Conservation (phyloP, 768 basidiomycete genomes). For the Boletus rubroflammeus region DNA sequence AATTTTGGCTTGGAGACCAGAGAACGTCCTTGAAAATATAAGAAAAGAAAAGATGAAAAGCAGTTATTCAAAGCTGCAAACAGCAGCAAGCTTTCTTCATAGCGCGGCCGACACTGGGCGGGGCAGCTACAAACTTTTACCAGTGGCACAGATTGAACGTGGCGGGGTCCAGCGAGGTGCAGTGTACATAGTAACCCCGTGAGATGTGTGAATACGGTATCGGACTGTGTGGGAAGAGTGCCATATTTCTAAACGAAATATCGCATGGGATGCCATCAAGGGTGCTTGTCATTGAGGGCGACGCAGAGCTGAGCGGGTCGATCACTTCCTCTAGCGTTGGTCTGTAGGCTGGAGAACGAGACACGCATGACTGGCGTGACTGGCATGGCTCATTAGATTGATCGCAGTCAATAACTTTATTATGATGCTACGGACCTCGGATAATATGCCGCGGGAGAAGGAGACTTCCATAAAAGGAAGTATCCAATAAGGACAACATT, state of each 20-base stretch:
- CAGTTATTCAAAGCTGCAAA: not conserved
- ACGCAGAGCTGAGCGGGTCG: not conserved
- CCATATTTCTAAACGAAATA: not conserved
- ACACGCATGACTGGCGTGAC: too few species aligned
- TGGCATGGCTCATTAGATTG: not conserved
- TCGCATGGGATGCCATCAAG: not conserved
- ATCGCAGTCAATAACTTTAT: not conserved
- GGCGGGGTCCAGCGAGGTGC: not conserved
- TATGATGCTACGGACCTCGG: too few species aligned
- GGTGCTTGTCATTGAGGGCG: not conserved
- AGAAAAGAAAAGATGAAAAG: not conserved
- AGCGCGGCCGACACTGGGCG: not conserved
- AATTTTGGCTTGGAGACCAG: not conserved
- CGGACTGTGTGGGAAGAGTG: not conserved
- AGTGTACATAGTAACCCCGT: not conserved
- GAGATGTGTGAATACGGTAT: not conserved
- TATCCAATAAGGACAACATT: not conserved
- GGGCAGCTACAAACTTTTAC: not conserved
- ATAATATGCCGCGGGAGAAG: not conserved
- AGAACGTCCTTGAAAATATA: not conserved
- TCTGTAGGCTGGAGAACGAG: not conserved
- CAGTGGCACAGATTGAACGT: not conserved
- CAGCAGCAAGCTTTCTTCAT: not conserved
- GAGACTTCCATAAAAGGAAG: slow-evolving; percentile 1
- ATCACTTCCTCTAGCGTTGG: not conserved